Conservation (phyloP, 768 basidiomycete genomes). For the Mycena latifolia region DNA sequence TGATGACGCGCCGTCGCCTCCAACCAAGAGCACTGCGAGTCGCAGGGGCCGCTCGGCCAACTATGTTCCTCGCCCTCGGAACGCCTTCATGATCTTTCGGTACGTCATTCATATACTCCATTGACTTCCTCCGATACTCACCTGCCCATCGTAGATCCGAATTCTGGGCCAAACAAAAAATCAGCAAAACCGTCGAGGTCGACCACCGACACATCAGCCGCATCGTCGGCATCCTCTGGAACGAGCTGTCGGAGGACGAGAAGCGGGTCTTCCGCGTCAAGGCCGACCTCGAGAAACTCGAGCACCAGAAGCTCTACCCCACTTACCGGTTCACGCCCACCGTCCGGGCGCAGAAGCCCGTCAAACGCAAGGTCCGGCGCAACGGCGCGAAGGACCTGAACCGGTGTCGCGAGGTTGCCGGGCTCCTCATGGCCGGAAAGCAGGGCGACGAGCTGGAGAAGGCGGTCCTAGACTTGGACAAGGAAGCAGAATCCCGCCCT, state of each 20-base stretch:
- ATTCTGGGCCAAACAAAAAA: slow-evolving; percentile 65
- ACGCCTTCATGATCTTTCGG: slow-evolving; percentile 85
- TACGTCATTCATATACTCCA: slow-evolving; percentile 56
- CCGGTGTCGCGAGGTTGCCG: slow-evolving; percentile 64
- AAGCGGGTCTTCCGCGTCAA: slow-evolving; percentile 64
- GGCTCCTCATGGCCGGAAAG: slow-evolving; percentile 64
- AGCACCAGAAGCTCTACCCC: slow-evolving; percentile 63
- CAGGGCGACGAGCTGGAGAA: slow-evolving; percentile 59
- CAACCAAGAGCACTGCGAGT: slow-evolving; percentile 35
- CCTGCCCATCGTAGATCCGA: slow-evolving; percentile 49
- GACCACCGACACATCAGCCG: slow-evolving; percentile 72
- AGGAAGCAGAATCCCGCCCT: slow-evolving; percentile 18
- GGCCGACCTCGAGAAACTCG: slow-evolving; percentile 64
- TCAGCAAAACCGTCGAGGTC: slow-evolving; percentile 61
- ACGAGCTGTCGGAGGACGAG: slow-evolving; percentile 60
- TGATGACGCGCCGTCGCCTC: not conserved
- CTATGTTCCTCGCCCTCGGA: slow-evolving; percentile 83
- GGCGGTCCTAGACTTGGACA: slow-evolving; percentile 54
- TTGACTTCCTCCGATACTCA: slow-evolving; percentile 43
- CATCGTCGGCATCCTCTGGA: slow-evolving; percentile 69
- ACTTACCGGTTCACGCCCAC: slow-evolving; percentile 67
- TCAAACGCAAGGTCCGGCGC: slow-evolving; percentile 65
- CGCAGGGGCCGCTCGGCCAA: slow-evolving; percentile 43
- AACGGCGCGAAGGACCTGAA: slow-evolving; percentile 60
- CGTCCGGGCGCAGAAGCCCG: slow-evolving; percentile 55